Percentiles rank a stretch among this genome's conserved stretches.
phyloP scores from a whole-genome alignment of 768 basidiomycete species.

The Panaeolus cyanescens region DNA sequence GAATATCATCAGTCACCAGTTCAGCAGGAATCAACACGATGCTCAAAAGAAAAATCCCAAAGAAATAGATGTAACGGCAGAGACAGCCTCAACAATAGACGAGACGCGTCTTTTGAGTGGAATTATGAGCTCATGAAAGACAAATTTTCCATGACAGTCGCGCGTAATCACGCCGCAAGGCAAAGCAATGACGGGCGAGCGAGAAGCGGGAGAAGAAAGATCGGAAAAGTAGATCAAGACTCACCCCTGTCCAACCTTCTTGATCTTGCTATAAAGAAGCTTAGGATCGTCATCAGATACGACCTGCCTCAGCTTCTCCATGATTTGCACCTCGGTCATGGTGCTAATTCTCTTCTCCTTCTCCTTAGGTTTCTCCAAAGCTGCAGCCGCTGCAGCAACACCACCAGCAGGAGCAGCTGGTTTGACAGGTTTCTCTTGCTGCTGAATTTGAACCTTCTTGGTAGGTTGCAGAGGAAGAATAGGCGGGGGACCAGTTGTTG shows the following conservation, averaged over 20 bases:
- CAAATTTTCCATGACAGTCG: background rate
- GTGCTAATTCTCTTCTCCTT: slow-evolving; percentile 93
- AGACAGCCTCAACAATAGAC: background rate
- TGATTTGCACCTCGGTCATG: slow-evolving; percentile 97
- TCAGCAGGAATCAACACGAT: slow-evolving; percentile 5
- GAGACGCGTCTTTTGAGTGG: background rate
- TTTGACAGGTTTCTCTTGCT: slow-evolving; percentile 48
- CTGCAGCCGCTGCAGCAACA: slow-evolving; percentile 68
- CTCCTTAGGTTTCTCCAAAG: slow-evolving; percentile 75
- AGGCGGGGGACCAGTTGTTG: slow-evolving; percentile 54
- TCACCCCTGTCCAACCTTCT: slow-evolving; percentile 98
- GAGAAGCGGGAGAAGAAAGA: background rate
- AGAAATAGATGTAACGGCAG: slow-evolving; percentile 4
- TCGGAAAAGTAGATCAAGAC: slow-evolving; percentile 30
- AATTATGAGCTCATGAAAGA: background rate
- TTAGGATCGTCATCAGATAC: slow-evolving; percentile 89
- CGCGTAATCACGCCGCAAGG: background rate
- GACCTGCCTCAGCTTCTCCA: slow-evolving; percentile 93
- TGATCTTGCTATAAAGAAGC: slow-evolving; percentile 90
- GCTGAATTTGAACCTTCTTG: slow-evolving; percentile 72
- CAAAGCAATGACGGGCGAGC: background rate
- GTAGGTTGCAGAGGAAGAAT: slow-evolving; percentile 76
- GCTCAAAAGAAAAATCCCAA: slow-evolving; percentile 1
- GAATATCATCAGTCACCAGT: slow-evolving; percentile 14
- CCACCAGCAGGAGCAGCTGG: slow-evolving; percentile 31